Evolutionary conservation across 495 filamentous ascomycete genomes (phyloP).

Genomic region (Talaromyces thailandensis): DNA sequence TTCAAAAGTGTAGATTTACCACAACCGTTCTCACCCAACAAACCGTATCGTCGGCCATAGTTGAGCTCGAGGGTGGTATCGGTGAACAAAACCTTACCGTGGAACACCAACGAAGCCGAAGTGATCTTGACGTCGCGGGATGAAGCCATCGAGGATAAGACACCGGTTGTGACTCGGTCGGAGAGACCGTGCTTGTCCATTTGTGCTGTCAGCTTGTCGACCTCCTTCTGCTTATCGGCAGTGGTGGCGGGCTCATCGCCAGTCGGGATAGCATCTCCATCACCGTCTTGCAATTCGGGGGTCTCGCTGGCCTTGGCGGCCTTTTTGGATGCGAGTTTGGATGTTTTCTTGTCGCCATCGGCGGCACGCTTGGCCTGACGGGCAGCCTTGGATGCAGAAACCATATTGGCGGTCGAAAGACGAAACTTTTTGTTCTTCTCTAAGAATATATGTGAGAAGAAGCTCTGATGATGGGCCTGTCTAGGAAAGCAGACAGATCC

Average conservation of each 20-base stretch:
- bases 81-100: conserved; percentile 90
- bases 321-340: conserved; percentile 57
- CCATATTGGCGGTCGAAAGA: conserved; percentile 32
- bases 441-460: background rate
- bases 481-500: background rate
- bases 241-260: conserved; percentile 61
- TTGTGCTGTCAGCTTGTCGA: conserved; percentile 76
- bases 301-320: conserved; percentile 56
- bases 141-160: conserved; percentile 71
- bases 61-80: conserved; percentile 91
- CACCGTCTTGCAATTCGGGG: conserved; percentile 42
- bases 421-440: background rate
- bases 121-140: conserved; percentile 96
- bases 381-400: conserved; percentile 96
- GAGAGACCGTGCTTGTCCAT: conserved; percentile 94
- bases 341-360: conserved; percentile 60
- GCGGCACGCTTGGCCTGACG: conserved; percentile 91
- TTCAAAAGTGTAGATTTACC: conserved; percentile 97
- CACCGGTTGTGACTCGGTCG: conserved; percentile 96
- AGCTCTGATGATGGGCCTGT: background rate
- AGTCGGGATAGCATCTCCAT: conserved; percentile 46
- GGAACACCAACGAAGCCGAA: conserved; percentile 88
- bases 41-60: conserved; percentile 84
- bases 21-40: conserved; percentile 97
- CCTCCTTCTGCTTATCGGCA: conserved; percentile 63